Evolutionary conservation across 371 early-diverging fungal genomes (phyloP).

Genomic region (Mucor indicus): DNA sequence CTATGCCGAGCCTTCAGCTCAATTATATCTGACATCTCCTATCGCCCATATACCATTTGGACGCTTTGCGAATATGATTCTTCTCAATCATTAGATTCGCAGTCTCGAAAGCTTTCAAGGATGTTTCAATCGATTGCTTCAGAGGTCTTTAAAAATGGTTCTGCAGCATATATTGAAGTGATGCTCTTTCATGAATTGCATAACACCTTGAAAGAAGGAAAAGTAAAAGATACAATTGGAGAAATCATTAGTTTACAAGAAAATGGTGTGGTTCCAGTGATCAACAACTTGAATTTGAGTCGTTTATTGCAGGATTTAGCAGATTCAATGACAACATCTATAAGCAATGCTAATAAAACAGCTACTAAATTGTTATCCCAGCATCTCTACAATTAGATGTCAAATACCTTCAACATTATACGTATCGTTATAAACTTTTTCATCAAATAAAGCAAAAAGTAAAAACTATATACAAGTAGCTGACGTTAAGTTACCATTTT

Average conservation of each 20-base stretch:
- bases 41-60: constrained; percentile 14
- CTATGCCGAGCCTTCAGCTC: constrained; percentile 11
- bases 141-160: not conserved
- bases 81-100: constrained; percentile 7
- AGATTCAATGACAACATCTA: constrained; percentile 12
- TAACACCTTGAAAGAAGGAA: constrained; percentile 6
- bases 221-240: constrained; percentile 6
- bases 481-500: constrained; percentile 6
- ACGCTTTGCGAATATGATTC: constrained; percentile 12
- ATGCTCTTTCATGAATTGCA: constrained; percentile 8
- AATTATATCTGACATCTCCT: constrained; percentile 10
- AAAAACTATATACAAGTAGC: constrained; percentile 6
- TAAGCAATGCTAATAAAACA: constrained; percentile 7
- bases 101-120: constrained; percentile 5
- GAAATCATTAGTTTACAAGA: constrained; percentile 7
- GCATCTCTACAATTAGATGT: constrained; percentile 1
- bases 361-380: constrained; percentile 12
- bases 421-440: constrained; percentile 4
- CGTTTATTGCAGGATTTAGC: constrained; percentile 7
- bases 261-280: not conserved
- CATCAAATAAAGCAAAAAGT: constrained; percentile 4
- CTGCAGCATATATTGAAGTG: not conserved
- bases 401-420: constrained; percentile 5
- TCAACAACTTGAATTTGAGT: constrained; percentile 8
- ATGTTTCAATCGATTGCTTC: constrained; percentile 8